These are phyloP conservation scores for Sordariomycetes sp. DNA, from an alignment of 2,329 filamentous ascomycete species.

Conservation along the genomic window DNA sequence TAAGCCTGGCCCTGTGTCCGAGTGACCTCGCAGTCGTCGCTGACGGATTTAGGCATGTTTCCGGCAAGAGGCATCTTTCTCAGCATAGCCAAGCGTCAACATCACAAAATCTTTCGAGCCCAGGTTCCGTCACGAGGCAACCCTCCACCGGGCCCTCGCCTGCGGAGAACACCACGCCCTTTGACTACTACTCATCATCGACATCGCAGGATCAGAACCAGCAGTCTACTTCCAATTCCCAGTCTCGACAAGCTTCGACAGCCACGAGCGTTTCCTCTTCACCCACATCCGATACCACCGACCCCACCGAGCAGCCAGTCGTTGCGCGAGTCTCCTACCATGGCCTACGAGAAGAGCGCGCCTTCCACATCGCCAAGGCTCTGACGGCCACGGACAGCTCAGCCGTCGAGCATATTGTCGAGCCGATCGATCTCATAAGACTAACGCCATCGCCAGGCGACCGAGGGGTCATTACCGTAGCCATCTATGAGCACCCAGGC, in stretches of 20 bases:
- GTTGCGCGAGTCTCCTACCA: conserved; percentile 79
- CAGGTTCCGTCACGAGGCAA: conserved; percentile 31
- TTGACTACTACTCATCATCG: background rate
- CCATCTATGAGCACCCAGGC: conserved; percentile 74
- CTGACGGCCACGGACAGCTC: conserved; percentile 65
- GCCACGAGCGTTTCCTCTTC: conserved; percentile 4
- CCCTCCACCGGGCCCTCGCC: conserved; percentile 33
- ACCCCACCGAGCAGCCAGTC: conserved; percentile 55
- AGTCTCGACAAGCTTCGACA: conserved; percentile 15
- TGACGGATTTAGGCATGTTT: conserved; percentile 47
- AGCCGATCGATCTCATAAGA: conserved; percentile 70
- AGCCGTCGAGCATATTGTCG: conserved; percentile 65
- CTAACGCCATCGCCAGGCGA: conserved; percentile 61
- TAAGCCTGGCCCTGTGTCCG: conserved; percentile 20
- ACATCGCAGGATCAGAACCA: background rate
- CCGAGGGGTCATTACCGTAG: conserved; percentile 62
- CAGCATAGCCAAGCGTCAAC: conserved; percentile 33
- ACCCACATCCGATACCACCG: conserved; percentile 32
- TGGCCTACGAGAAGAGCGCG: conserved; percentile 72
- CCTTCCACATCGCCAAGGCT: conserved; percentile 73
- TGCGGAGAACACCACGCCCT: conserved; percentile 19
- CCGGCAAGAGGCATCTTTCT: conserved; percentile 51
- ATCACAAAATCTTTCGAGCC: conserved; percentile 29
- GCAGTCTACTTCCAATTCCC: background rate
- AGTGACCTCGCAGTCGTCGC: background rate